Conservation (phyloP, 2,329 filamentous ascomycete species). For the Fusarium sp. region DNA sequence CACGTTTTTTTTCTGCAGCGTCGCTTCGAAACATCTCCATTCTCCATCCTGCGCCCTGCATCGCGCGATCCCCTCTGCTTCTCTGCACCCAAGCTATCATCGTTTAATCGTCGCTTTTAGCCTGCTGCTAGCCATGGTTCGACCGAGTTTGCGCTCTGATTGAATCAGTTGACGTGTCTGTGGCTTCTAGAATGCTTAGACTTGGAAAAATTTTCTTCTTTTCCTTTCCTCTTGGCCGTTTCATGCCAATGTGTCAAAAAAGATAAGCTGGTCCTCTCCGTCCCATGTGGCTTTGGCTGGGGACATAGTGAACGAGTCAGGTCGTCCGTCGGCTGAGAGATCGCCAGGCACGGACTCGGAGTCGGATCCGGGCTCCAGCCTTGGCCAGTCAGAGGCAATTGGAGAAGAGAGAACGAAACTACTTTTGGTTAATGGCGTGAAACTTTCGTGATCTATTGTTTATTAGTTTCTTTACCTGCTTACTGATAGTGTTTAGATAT, state of each 20-base stretch:
- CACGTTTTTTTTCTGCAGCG: conserved; percentile 24
- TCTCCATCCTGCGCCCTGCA: conserved; percentile 3
- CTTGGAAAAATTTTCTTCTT: conserved; percentile 5
- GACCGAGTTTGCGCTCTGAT: conserved; percentile 6
- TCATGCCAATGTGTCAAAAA: conserved; percentile 11
- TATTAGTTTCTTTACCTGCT: conserved; percentile 15
- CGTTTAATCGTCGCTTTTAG: conserved; percentile 10
- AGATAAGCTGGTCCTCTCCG: not conserved
- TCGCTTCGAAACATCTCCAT: conserved; percentile 18
- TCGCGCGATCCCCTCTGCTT: conserved; percentile 43
- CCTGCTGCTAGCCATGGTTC: conserved; percentile 7
- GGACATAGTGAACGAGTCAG: conserved; percentile 40
- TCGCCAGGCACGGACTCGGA: conserved; percentile 47
- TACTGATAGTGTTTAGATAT: no score
- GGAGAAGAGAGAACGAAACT: conserved; percentile 25
- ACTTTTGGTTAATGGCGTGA: conserved; percentile 35
- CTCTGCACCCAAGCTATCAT: conserved; percentile 24
- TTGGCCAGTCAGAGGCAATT: conserved; percentile 22
- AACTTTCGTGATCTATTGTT: conserved; percentile 20
- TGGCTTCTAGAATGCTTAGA: conserved; percentile 18
- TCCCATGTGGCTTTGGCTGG: conserved; percentile 22
- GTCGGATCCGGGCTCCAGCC: conserved; percentile 20
- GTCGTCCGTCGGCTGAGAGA: conserved; percentile 36
- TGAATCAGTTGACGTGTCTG: conserved; percentile 4
- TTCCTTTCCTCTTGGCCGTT: conserved; percentile 2